Evolutionary conservation across 2,329 filamentous ascomycete species (phyloP).

Genomic region (Tolypocladium tundrense): DNA sequence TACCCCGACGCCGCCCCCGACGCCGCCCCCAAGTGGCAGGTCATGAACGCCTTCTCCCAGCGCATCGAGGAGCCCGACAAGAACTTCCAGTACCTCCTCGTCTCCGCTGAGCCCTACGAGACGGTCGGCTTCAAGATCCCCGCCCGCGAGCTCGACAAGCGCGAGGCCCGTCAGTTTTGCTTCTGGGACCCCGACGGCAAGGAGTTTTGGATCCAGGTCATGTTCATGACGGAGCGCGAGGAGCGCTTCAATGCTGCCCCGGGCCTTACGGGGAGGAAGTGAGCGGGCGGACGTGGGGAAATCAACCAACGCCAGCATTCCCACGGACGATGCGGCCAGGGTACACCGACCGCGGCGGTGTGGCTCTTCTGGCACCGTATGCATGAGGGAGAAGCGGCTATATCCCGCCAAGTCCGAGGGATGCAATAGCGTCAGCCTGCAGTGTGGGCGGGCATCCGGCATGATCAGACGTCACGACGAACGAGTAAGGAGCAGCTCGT

Average conservation of each 20-base stretch:
- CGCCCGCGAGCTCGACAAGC: conserved; percentile 81
- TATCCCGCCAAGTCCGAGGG: neutral
- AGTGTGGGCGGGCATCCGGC: neutral
- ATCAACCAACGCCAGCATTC: neutral
- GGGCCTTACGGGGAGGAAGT: conserved; percentile 42
- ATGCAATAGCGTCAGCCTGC: neutral
- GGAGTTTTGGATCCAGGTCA: conserved; percentile 95
- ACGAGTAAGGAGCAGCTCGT: neutral
- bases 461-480: neutral
- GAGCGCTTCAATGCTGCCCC: conserved; percentile 68
- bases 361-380: neutral
- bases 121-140: conserved; percentile 95
- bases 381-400: neutral
- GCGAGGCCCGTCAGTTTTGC: conserved; percentile 79
- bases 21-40: conserved; percentile 72
- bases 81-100: conserved; percentile 86
- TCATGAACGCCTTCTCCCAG: conserved; percentile 98
- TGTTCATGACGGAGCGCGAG: conserved; percentile 97
- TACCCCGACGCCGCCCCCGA: conserved; percentile 81
- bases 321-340: neutral
- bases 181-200: conserved; percentile 95
- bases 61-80: conserved; percentile 91
- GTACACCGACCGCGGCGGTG: neutral
- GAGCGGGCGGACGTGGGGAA: conserved; percentile 5
- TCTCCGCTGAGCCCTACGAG: conserved; percentile 96